A percentile compares a stretch with the other conserved stretches of the same genome.
Evolutionary conservation across 1,284 basidiomycete genomes (phyloP).

Genomic region (Leccinum solheimii): DNA sequence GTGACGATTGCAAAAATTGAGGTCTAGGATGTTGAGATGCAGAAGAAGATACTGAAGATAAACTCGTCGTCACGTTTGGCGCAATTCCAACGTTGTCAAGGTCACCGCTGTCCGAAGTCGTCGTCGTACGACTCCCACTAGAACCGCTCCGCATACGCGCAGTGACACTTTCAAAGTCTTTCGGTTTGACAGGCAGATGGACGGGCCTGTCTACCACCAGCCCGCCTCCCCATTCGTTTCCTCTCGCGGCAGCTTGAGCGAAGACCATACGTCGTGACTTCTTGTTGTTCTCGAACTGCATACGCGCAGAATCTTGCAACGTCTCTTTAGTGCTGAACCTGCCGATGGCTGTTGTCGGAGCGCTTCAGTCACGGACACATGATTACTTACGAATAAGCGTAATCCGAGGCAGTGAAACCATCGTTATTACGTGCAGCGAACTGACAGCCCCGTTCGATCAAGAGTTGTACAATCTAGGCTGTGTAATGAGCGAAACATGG

Average conservation of each 20-base stretch:
- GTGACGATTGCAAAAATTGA: constrained; percentile 47
- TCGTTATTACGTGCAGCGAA: constrained; percentile 83
- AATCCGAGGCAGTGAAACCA: constrained; percentile 89
- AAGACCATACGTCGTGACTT: constrained; percentile 65
- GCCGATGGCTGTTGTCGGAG: constrained; percentile 18
- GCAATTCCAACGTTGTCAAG: constrained; percentile 46
- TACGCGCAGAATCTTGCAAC: constrained; percentile 72
- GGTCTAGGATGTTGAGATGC: constrained; percentile 48
- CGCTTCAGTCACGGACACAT: constrained; percentile 1
- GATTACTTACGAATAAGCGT: constrained; percentile 80
- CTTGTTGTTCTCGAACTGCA: constrained; percentile 76
- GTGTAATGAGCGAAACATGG: constrained; percentile 15
- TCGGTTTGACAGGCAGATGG: constrained; percentile 43
- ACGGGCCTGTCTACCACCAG: constrained; percentile 39
- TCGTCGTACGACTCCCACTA: constrained; percentile 72
- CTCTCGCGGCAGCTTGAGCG: constrained; percentile 65
- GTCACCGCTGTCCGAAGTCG: constrained; percentile 72
- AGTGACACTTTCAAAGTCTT: constrained; percentile 35
- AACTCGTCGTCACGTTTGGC: constrained; percentile 40
- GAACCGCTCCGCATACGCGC: constrained; percentile 76
- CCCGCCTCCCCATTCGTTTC: constrained; percentile 54
- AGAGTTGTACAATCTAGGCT: constrained; percentile 73
- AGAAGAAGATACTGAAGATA: constrained; percentile 51
- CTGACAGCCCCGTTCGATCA: constrained; percentile 88
- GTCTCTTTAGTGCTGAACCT: constrained; percentile 72